Base-by-base conservation (phyloP, 208 protist genomes). In the Leishmania lainsoni region DNA sequence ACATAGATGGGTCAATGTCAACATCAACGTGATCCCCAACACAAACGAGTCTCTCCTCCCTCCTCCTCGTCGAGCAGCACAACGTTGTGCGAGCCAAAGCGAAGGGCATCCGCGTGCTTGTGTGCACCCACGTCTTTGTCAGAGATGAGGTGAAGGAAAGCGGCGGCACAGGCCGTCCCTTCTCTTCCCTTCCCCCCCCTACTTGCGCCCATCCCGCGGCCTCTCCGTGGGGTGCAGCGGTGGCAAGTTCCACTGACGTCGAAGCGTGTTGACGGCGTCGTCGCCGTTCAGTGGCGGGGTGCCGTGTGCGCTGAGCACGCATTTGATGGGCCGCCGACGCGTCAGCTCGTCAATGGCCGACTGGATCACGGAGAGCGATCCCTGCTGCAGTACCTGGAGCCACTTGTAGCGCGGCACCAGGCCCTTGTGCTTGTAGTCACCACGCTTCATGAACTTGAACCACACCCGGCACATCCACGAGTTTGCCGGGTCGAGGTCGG, bases 391-490 rank as follows among this genome's bases (percentile, higher is more conserved):
- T 54, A 97, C 84, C 73, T 94, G 89, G 45, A 90, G 78, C 89
- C 90, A 95, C 84, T 95, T 95, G 78, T 90, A 92, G 52, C 91
- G 87, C 63, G 94, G 94, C 35, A 91, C 88, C 39, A 90, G 2
- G 78, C 94, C 91, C 16, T 86, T 86, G 59, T 90, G 90, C 77
- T 94, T 95, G 88, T 96, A 88, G 81, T 95, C 84, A 69, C 94
- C 94, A 35, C 75, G 68, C 83, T 93, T 93, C 92, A 96, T 95
- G 54, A 97, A 94, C 85, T 97, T 97, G 77, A 97, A 97, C 91
- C 92, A 97, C 73, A 97, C 92, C 9, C 94, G 94, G 65, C 94
- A 96, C 91, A 97, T 91, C 91, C 94, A 95, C 29, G 88, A 90
- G 89, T 97, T 97, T n/a, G 93, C 88, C 32, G 92, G 91, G 78